A percentile compares a stretch with the other conserved stretches of the same genome.
Evolutionary conservation across 2,329 filamentous ascomycete genomes (phyloP).

Genomic region (Ceratocystis lukuohia): DNA sequence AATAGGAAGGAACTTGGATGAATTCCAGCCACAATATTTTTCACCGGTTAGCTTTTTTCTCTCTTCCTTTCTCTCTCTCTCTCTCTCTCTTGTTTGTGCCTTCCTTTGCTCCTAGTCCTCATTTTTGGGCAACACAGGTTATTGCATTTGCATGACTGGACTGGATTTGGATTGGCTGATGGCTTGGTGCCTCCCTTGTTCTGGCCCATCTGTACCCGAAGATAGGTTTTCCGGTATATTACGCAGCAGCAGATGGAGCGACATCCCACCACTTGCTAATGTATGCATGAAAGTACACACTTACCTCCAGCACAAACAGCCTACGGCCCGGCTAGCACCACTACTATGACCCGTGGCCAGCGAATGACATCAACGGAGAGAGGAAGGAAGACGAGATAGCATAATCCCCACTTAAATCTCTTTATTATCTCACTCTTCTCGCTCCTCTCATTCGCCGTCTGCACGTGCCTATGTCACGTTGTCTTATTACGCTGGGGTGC

Average conservation of each 20-base stretch:
- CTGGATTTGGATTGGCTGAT: not conserved
- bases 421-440: not conserved
- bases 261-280: too few species aligned
- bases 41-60: too few species aligned
- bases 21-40: not conserved
- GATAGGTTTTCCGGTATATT: too few species aligned
- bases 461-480: conserved; percentile 7
- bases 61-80: too few species aligned
- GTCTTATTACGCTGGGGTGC: not conserved
- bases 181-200: too few species aligned
- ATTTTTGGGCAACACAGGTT: not conserved
- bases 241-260: too few species aligned
- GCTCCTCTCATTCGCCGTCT: not conserved
- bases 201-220: too few species aligned
- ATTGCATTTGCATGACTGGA: not conserved
- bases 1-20: not conserved
- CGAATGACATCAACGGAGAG: not conserved
- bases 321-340: too few species aligned
- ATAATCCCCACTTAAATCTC: not conserved
- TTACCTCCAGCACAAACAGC: too few species aligned
- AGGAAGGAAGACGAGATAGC: not conserved
- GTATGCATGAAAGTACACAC: too few species aligned
- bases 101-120: not conserved
- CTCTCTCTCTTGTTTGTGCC: too few species aligned
- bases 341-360: not conserved